These are phyloP conservation scores for Phytophthora hybrid DNA, from an alignment of 352 stramenopile species.

Conservation along the genomic window DNA sequence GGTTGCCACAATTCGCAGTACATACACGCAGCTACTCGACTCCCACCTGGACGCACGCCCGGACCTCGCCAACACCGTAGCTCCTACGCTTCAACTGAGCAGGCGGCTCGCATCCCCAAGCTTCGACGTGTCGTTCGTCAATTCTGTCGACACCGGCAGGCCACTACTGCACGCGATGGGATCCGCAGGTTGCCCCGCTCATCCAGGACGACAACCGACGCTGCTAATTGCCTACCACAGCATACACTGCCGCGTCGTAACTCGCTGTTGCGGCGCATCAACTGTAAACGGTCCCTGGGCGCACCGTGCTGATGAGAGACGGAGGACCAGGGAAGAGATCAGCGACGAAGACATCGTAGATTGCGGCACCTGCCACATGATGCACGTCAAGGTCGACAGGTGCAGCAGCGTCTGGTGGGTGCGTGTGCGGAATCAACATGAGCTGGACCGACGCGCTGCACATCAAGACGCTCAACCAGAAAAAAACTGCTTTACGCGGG, in stretches of 20 bases:
- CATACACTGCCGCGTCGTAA: constrained; percentile 39
- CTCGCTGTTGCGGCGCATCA: constrained; percentile 47
- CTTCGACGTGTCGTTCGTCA: constrained; percentile 26
- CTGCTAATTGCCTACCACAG: constrained; percentile 48
- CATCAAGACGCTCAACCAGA: constrained; percentile 19
- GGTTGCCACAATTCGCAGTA: constrained; percentile 37
- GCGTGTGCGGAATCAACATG: constrained; percentile 48
- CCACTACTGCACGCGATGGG: constrained; percentile 24
- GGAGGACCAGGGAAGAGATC: constrained; percentile 22
- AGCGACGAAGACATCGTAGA: constrained; percentile 38
- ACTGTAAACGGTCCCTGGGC: constrained; percentile 40
- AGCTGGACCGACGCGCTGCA: constrained; percentile 37
- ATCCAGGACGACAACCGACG: constrained; percentile 52
- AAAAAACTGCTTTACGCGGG: constrained; percentile 45
- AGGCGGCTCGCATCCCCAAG: constrained; percentile 18
- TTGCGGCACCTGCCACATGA: constrained; percentile 52
- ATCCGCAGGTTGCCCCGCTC: constrained; percentile 29
- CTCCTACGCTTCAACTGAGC: constrained; percentile 17
- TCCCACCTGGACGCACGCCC: background rate
- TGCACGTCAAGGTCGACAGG: constrained; percentile 59
- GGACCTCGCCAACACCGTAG: constrained; percentile 7
- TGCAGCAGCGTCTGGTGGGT: constrained; percentile 49
- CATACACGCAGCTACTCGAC: constrained; percentile 42
- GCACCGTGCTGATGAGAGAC: constrained; percentile 19
- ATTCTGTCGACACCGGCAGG: constrained; percentile 30